Percentiles rank a stretch among this genome's conserved stretches.
phyloP scores from a whole-genome alignment of 305 asterid genomes.

The Fraxinus xanthoxyloides region DNA sequence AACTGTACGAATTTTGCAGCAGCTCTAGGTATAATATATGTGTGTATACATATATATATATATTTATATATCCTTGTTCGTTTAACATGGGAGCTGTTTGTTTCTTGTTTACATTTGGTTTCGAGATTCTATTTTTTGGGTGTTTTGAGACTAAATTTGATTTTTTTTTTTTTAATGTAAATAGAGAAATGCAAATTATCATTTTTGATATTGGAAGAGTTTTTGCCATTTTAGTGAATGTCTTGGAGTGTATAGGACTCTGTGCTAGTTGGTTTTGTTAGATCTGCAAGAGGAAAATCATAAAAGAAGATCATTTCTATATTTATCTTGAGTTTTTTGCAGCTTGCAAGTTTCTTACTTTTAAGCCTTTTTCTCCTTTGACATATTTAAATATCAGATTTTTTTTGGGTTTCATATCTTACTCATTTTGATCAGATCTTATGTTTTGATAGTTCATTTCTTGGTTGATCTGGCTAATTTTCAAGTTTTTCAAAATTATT shows the following conservation, averaged over 20 bases:
- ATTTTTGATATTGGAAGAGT: slow-evolving; percentile 30
- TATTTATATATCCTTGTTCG: slow-evolving; percentile 26
- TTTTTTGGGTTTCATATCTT: not conserved
- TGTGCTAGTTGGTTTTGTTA: slow-evolving; percentile 67
- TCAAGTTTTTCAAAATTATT: not conserved
- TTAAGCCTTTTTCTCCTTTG: slow-evolving; percentile 5
- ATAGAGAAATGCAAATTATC: slow-evolving; percentile 21
- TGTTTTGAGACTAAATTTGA: slow-evolving; percentile 34
- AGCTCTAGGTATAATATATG: slow-evolving; percentile 78
- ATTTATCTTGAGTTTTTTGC: slow-evolving; percentile 39
- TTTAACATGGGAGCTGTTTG: not conserved
- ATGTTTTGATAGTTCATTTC: not conserved
- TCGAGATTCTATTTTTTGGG: not conserved
- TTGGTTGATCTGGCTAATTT: not conserved
- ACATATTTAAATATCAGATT: not conserved
- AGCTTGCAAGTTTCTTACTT: slow-evolving; percentile 12
- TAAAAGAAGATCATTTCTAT: slow-evolving; percentile 46
- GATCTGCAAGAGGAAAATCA: slow-evolving; percentile 55
- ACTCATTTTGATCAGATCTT: not conserved
- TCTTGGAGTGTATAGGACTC: slow-evolving; percentile 63
- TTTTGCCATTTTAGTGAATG: slow-evolving; percentile 81
- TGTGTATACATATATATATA: not conserved
- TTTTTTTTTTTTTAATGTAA: slow-evolving; percentile 25
- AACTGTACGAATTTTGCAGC: slow-evolving; percentile 98
- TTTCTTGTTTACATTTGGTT: not conserved